These are phyloP conservation scores for Colletotrichum godetiae DNA, from an alignment of 2,329 filamentous ascomycete genomes.

Conservation along the genomic window DNA sequence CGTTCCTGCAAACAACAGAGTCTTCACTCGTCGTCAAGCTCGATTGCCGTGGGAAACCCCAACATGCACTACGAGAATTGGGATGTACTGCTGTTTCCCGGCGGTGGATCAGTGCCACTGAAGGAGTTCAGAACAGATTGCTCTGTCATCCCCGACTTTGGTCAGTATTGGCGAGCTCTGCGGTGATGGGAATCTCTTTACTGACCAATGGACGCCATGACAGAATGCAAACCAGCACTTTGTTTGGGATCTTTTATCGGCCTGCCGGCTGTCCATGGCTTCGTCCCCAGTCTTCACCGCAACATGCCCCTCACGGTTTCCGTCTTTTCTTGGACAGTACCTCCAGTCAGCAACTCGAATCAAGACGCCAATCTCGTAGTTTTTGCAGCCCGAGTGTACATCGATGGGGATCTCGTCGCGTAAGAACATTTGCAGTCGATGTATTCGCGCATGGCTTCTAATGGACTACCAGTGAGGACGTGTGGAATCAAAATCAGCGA, in stretches of 20 bases:
- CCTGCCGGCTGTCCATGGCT: constrained; percentile 77
- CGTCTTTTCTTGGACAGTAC: constrained; percentile 78
- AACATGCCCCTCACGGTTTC: constrained; percentile 76
- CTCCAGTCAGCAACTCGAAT: constrained; percentile 68
- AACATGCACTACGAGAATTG: constrained; percentile 87
- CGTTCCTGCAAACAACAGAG: not conserved
- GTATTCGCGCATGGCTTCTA: not conserved
- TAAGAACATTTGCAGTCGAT: constrained; percentile 47
- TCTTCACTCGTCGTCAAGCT: not conserved
- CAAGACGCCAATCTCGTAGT: constrained; percentile 65
- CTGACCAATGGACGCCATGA: not conserved
- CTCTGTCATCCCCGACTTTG: constrained; percentile 70
- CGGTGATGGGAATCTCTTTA: not conserved
- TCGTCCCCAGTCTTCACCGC: constrained; percentile 72
- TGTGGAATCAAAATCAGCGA: not conserved
- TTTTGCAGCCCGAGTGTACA: constrained; percentile 74
- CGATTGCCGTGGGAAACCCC: constrained; percentile 35
- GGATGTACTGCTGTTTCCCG: constrained; percentile 85
- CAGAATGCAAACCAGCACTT: constrained; percentile 65
- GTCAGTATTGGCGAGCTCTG: constrained; percentile 42
- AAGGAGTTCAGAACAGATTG: constrained; percentile 87
- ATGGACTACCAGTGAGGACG: not conserved
- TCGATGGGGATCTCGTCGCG: constrained; percentile 76
- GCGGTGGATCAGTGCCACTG: constrained; percentile 73
- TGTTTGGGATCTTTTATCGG: constrained; percentile 50